phyloP scores from a whole-genome alignment of 306 rosid genomes.

The Prunus fruticosa region DNA sequence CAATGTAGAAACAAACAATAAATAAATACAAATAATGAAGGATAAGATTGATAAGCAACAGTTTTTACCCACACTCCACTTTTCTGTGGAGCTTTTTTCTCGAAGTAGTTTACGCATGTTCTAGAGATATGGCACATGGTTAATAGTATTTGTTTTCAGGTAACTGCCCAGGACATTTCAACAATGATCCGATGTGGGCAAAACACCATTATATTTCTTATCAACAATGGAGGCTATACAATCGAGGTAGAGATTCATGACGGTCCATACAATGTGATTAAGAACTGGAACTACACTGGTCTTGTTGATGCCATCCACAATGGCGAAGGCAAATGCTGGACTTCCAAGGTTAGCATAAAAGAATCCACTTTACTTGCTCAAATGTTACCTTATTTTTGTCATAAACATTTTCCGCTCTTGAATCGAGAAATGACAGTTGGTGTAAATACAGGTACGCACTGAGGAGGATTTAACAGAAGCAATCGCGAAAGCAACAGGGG shows the following conservation, averaged over 20 bases:
- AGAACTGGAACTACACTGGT: conserved; percentile 85
- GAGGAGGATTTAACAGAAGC: conserved; percentile 74
- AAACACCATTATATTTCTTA: conserved; percentile 71
- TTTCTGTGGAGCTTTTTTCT: background rate
- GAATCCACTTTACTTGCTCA: background rate
- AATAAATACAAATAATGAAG: background rate
- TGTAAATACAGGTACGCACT: conserved; percentile 54
- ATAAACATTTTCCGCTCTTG: background rate
- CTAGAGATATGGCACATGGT: background rate
- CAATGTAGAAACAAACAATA: background rate
- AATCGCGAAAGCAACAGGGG: conserved; percentile 47
- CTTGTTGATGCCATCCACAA: conserved; percentile 83
- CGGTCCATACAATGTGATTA: conserved; percentile 89
- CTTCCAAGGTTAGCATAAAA: conserved; percentile 59
- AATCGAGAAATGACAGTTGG: background rate
- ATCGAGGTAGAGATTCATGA: conserved; percentile 95
- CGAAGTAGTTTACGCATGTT: background rate
- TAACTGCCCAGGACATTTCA: conserved; percentile 87
- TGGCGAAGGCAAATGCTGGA: conserved; percentile 88
- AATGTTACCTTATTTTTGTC: background rate
- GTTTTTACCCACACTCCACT: too few species aligned
- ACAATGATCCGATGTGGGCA: conserved; percentile 82
- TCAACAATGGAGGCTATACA: conserved; percentile 87
- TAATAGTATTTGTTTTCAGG: conserved; percentile 39
- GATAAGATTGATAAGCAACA: background rate